phyloP scores from a whole-genome alignment of 306 rosid genomes.

The Psophocarpus tetragonolobus region DNA sequence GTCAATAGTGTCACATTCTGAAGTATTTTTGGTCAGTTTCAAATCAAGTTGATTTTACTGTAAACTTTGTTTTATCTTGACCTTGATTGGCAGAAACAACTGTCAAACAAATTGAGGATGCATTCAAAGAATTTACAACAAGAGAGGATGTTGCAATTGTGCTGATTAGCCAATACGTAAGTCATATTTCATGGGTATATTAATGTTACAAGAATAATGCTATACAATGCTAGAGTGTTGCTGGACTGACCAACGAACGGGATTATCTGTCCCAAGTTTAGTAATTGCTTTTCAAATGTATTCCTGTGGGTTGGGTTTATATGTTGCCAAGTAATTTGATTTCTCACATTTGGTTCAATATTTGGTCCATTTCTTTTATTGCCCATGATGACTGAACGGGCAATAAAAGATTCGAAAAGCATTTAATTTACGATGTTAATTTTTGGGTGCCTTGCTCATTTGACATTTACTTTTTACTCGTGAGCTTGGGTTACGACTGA shows the following conservation, averaged over 20 bases:
- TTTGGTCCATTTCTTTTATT: not conserved
- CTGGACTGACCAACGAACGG: slow-evolving; percentile 13
- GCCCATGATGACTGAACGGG: too few species aligned
- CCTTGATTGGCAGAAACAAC: slow-evolving; percentile 67
- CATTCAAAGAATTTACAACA: slow-evolving; percentile 87
- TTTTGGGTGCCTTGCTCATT: not conserved
- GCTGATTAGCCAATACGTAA: slow-evolving; percentile 93
- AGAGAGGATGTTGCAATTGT: slow-evolving; percentile 86
- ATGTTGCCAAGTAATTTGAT: slow-evolving; percentile 8
- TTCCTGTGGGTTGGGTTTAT: slow-evolving; percentile 24
- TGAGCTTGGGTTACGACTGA: not conserved
- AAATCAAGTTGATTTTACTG: slow-evolving; percentile 32
- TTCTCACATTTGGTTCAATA: slow-evolving; percentile 9
- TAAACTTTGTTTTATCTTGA: slow-evolving; percentile 15
- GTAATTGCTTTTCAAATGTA: not conserved
- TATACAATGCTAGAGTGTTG: not conserved
- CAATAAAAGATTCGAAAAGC: slow-evolving; percentile 5
- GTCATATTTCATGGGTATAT: slow-evolving; percentile 40
- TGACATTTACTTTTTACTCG: not conserved
- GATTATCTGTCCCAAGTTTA: not conserved
- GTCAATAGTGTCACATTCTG: not conserved
- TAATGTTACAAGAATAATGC: slow-evolving; percentile 17
- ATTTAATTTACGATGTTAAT: not conserved
- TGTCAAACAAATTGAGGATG: slow-evolving; percentile 90
- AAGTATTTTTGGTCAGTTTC: slow-evolving; percentile 18